Evolutionary conservation across 2,329 filamentous ascomycete species (phyloP).

Genomic region (Colletotrichum tabaci): DNA sequence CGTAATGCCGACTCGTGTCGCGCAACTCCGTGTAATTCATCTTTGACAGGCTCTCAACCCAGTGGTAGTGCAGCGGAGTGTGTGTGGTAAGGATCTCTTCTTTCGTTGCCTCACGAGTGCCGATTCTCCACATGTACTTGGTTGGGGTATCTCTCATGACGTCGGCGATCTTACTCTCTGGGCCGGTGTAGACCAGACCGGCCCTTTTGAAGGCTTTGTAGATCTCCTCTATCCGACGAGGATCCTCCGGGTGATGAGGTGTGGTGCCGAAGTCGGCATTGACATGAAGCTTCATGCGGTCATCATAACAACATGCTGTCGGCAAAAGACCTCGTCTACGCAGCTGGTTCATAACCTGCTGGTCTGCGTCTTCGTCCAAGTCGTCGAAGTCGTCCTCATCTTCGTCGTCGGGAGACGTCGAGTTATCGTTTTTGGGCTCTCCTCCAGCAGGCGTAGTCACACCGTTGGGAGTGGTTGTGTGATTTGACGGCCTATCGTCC

Average conservation of each 20-base stretch:
- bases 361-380: constrained; percentile 50
- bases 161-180: constrained; percentile 66
- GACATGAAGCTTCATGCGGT: constrained; percentile 95
- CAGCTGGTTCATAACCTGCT: constrained; percentile 56
- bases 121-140: constrained; percentile 82
- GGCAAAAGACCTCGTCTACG: constrained; percentile 68
- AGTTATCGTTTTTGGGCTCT: constrained; percentile 41
- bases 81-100: constrained; percentile 89
- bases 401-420: constrained; percentile 50
- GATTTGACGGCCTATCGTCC: constrained; percentile 61
- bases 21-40: constrained; percentile 77
- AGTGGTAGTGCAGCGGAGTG: constrained; percentile 81
- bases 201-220: constrained; percentile 89
- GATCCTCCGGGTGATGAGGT: constrained; percentile 94
- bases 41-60: constrained; percentile 74
- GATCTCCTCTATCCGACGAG: constrained; percentile 91
- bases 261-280: constrained; percentile 82
- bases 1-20: constrained; percentile 72
- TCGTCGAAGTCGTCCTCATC: constrained; percentile 53
- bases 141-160: constrained; percentile 69
- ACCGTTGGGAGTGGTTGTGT: constrained; percentile 57
- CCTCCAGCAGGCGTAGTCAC: constrained; percentile 39
- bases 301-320: constrained; percentile 90
- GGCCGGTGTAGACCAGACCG: constrained; percentile 79
- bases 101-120: constrained; percentile 81